Percentiles rank a stretch among this genome's conserved stretches.
Evolutionary conservation across 106 monocot genomes (phyloP).

Genomic region (Dendrobium huoshanense): DNA sequence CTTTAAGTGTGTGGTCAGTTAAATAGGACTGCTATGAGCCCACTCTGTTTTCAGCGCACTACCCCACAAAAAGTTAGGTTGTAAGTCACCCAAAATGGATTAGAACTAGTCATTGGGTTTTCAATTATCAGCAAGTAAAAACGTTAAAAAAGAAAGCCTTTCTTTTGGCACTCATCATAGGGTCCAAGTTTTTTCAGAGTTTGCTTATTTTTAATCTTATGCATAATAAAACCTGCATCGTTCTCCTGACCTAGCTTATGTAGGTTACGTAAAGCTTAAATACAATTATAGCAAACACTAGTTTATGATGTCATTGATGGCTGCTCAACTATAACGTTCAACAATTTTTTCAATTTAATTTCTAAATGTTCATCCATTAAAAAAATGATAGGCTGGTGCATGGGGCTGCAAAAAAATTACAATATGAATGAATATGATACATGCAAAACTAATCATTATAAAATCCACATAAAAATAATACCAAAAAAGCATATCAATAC

Average conservation of each 20-base stretch:
- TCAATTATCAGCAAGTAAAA: not conserved
- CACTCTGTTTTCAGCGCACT: not conserved
- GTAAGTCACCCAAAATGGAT: not conserved
- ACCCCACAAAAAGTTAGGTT: not conserved
- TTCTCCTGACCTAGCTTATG: not conserved
- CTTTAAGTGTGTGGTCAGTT: too few species aligned
- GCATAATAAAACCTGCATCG: not conserved
- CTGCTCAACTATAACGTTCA: not conserved
- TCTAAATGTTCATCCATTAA: not conserved
- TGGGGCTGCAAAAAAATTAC: not conserved
- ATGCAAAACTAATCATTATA: not conserved
- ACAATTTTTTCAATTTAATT: not conserved
- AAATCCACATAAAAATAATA: not conserved
- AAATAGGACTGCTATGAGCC: too few species aligned
- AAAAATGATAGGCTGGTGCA: not conserved
- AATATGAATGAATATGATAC: not conserved
- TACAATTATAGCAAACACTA: not conserved
- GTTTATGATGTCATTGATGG: not conserved
- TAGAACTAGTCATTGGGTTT: not conserved
- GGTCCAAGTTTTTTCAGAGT: not conserved
- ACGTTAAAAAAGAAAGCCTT: not conserved
- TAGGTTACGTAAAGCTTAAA: not conserved
- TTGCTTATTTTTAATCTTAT: not conserved
- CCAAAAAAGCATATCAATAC: not conserved
- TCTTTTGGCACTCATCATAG: not conserved